phyloP scores from a whole-genome alignment of 306 rosid genomes.

The Lotus japonicus region DNA sequence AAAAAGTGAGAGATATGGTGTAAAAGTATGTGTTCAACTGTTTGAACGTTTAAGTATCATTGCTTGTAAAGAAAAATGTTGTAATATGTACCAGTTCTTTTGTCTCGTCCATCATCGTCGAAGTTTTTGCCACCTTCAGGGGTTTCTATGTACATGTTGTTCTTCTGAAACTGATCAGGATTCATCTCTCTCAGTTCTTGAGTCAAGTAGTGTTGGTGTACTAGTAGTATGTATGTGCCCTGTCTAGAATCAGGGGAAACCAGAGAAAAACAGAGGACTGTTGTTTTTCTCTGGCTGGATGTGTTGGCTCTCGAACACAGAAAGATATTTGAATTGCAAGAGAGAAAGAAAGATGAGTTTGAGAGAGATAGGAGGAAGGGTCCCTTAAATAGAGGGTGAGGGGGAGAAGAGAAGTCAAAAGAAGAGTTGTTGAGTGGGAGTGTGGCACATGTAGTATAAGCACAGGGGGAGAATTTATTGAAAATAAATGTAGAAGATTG shows the following conservation, averaged over 20 bases:
- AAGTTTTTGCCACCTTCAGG: constrained; percentile 52
- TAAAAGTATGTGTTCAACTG: too few relatives aligned
- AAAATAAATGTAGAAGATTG: background rate
- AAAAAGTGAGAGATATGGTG: too few relatives aligned
- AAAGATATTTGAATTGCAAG: background rate
- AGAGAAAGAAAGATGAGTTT: background rate
- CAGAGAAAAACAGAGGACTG: background rate
- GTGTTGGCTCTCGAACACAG: background rate
- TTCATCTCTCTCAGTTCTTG: background rate
- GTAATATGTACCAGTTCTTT: constrained; percentile 52
- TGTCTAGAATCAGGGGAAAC: background rate
- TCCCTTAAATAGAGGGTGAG: constrained; percentile 27
- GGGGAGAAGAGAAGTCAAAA: constrained; percentile 29
- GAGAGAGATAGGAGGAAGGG: constrained; percentile 6
- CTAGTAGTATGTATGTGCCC: background rate
- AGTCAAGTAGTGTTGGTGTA: background rate
- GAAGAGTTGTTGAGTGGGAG: constrained; percentile 10
- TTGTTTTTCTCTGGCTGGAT: background rate
- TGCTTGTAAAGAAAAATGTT: too few relatives aligned
- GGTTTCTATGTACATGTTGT: constrained; percentile 58
- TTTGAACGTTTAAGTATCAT: background rate
- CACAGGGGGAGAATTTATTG: constrained; percentile 10
- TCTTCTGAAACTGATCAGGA: constrained; percentile 39
- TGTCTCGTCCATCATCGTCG: constrained; percentile 78
- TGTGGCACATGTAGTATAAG: background rate